Percentiles rank a stretch among this genome's conserved stretches.
Conservation (phyloP, 352 stramenopile species). For the Phytophthora pinifolia region DNA sequence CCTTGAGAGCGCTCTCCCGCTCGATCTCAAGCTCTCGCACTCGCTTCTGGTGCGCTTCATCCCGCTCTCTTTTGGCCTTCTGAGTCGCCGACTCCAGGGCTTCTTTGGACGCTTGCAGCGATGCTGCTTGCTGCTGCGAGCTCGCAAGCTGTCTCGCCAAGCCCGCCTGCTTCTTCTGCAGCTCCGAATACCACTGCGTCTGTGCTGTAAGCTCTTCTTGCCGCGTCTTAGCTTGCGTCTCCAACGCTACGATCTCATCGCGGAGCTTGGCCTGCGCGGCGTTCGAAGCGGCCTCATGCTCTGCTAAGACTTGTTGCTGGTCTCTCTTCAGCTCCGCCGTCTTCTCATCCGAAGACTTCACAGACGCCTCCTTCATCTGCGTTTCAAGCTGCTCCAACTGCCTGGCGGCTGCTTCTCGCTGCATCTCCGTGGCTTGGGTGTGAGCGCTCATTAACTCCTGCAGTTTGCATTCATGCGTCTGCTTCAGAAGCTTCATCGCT, state of each 20-base stretch:
- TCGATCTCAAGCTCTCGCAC: slow-evolving; percentile 35
- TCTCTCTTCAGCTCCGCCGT: slow-evolving; percentile 28
- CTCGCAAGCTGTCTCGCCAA: slow-evolving; percentile 20
- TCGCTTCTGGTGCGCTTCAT: slow-evolving; percentile 41
- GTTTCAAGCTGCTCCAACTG: slow-evolving; percentile 25
- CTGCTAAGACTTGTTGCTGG: slow-evolving; percentile 21
- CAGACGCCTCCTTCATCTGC: slow-evolving; percentile 11
- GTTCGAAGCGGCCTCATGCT: slow-evolving; percentile 22
- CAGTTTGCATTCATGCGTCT: slow-evolving; percentile 23
- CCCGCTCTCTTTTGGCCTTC: slow-evolving; percentile 45
- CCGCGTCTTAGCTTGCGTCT: slow-evolving; percentile 23
- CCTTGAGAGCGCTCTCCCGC: slow-evolving; percentile 22
- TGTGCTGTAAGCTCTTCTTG: slow-evolving; percentile 20
- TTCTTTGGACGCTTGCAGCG: slow-evolving; percentile 33
- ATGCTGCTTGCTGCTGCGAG: slow-evolving; percentile 31
- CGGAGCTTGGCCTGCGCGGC: slow-evolving; percentile 16
- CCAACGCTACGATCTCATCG: slow-evolving; percentile 14
- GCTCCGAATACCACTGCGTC: slow-evolving; percentile 10
- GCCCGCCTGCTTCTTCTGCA: slow-evolving; percentile 24
- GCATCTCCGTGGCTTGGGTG: slow-evolving; percentile 20
- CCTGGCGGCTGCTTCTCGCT: slow-evolving; percentile 7
- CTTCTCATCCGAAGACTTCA: slow-evolving; percentile 26
- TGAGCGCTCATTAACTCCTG: slow-evolving; percentile 27
- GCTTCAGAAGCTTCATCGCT: slow-evolving; percentile 12
- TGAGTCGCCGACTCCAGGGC: slow-evolving; percentile 26